A percentile compares a stretch with the other conserved stretches of the same genome.
Evolutionary conservation across 2,329 filamentous ascomycete species (phyloP).

Genomic region (Epichloe uncinata): DNA sequence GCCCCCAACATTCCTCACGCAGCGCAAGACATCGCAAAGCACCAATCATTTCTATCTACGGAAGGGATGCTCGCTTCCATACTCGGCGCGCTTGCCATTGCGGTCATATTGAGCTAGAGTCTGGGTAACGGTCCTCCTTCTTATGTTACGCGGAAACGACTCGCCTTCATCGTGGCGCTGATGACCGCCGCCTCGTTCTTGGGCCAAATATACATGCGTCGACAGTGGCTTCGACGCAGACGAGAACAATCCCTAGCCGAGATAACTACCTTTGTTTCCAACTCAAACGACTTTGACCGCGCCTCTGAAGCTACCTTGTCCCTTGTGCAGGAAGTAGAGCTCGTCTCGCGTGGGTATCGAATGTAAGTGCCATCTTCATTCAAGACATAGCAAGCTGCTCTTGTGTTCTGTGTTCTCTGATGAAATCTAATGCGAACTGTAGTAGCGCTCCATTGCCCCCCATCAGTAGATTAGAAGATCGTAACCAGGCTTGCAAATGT

Average conservation of each 20-base stretch:
- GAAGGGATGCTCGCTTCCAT: slow-evolving; percentile 36
- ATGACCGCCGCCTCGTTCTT: slow-evolving; percentile 39
- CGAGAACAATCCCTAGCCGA: slow-evolving; percentile 60
- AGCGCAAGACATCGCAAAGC: slow-evolving; percentile 5
- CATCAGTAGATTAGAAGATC: slow-evolving; percentile 82
- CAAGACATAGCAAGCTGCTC: neutral
- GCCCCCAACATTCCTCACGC: slow-evolving; percentile 9
- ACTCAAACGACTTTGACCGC: slow-evolving; percentile 70
- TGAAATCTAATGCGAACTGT: slow-evolving; percentile 1
- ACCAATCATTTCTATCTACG: slow-evolving; percentile 23
- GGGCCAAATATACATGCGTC: slow-evolving; percentile 59
- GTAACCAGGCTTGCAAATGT: slow-evolving; percentile 65
- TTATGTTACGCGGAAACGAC: slow-evolving; percentile 42
- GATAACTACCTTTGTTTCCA: slow-evolving; percentile 54
- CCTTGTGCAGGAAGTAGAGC: slow-evolving; percentile 87
- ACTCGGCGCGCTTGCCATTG: slow-evolving; percentile 46
- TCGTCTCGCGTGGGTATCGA: slow-evolving; percentile 82
- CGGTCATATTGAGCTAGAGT: slow-evolving; percentile 61
- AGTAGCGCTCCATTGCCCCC: slow-evolving; percentile 84
- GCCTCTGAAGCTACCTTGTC: slow-evolving; percentile 63
- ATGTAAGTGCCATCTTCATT: slow-evolving; percentile 41
- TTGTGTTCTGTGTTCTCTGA: too few relatives aligned
- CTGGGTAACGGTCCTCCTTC: slow-evolving; percentile 35
- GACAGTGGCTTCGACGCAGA: slow-evolving; percentile 71
- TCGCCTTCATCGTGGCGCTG: slow-evolving; percentile 32